Conservation (phyloP, 2,329 filamentous ascomycete species). For the Alternaria hordeiaustralica region DNA sequence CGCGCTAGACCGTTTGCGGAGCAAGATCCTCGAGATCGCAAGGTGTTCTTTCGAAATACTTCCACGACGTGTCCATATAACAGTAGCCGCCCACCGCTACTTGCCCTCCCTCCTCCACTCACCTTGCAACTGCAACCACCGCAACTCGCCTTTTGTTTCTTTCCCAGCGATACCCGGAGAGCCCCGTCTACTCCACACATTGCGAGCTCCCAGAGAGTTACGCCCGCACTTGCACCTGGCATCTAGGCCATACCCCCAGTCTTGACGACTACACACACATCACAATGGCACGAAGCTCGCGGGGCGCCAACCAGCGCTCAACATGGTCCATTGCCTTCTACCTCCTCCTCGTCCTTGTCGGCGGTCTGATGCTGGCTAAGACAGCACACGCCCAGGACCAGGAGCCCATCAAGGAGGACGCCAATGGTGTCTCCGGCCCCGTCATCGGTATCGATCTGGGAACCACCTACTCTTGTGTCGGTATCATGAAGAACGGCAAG, state of each 20-base stretch:
- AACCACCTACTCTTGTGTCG: slow-evolving; percentile 93
- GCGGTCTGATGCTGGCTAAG: slow-evolving; percentile 84
- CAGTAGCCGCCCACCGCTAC: slow-evolving; percentile 28
- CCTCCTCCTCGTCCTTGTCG: slow-evolving; percentile 84
- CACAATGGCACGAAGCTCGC: slow-evolving; percentile 66
- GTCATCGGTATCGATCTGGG: slow-evolving; percentile 85
- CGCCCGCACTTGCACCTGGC: slow-evolving; percentile 26
- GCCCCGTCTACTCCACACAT: slow-evolving; percentile 27
- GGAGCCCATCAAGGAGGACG: slow-evolving; percentile 67
- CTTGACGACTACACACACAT: slow-evolving; percentile 28
- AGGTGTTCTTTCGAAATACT: slow-evolving; percentile 43
- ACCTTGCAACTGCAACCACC: slow-evolving; percentile 23
- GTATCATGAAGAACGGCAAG: slow-evolving; percentile 64
- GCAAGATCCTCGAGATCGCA: slow-evolving; percentile 30
- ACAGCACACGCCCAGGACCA: slow-evolving; percentile 75
- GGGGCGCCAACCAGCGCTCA: slow-evolving; percentile 73
- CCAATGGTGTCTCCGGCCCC: slow-evolving; percentile 53
- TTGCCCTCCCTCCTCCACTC: slow-evolving; percentile 27
- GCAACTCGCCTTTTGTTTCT: slow-evolving; percentile 24
- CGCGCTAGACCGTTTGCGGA: slow-evolving; percentile 27
- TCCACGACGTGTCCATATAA: slow-evolving; percentile 39
- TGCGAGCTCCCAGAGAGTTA: slow-evolving; percentile 35
- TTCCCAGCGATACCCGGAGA: slow-evolving; percentile 42
- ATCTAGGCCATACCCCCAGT: slow-evolving; percentile 18
- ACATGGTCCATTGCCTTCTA: slow-evolving; percentile 91